These are phyloP conservation scores for Stenocarpella maydis DNA, from an alignment of 2,329 filamentous ascomycete genomes.

Conservation along the genomic window DNA sequence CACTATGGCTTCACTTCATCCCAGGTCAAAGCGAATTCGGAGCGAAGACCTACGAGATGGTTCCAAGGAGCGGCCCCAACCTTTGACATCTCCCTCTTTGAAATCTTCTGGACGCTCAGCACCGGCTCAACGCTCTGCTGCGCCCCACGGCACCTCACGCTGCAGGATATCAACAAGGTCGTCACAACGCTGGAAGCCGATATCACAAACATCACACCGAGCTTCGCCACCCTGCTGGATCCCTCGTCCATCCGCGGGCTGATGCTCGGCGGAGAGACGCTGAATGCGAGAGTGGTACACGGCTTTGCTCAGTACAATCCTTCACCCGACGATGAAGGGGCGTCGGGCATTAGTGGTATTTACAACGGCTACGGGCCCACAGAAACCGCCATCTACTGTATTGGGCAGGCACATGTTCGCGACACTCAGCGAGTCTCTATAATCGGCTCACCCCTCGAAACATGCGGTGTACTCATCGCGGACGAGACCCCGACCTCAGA, in stretches of 20 bases:
- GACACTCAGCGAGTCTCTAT: conserved; percentile 44
- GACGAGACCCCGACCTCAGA: conserved; percentile 34
- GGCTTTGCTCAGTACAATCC: conserved; percentile 41
- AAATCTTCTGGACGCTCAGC: conserved; percentile 28
- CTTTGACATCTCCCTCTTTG: conserved; percentile 31
- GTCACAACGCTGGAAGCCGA: conserved; percentile 42
- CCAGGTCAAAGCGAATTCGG: conserved; percentile 39
- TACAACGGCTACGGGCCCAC: conserved; percentile 44
- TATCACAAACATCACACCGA: conserved; percentile 50
- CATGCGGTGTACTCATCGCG: conserved; percentile 45
- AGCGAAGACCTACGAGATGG: conserved; percentile 36
- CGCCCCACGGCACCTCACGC: conserved; percentile 19
- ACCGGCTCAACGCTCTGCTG: conserved; percentile 27
- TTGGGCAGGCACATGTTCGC: conserved; percentile 37
- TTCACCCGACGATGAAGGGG: conserved; percentile 21
- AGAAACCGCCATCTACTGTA: conserved; percentile 41
- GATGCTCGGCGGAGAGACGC: conserved; percentile 47
- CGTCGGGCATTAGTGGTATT: conserved; percentile 32
- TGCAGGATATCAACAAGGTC: conserved; percentile 36
- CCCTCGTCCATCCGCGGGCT: conserved; percentile 40
- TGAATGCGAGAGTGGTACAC: conserved; percentile 44
- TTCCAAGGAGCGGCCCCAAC: conserved; percentile 33
- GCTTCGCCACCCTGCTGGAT: conserved; percentile 40
- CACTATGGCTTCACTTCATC: conserved; percentile 39
- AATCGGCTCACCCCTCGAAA: conserved; percentile 47